A percentile compares a stretch with the other conserved stretches of the same genome.
Evolutionary conservation across 2,329 filamentous ascomycete genomes (phyloP).

Genomic region (Emydomyces testavorans): DNA sequence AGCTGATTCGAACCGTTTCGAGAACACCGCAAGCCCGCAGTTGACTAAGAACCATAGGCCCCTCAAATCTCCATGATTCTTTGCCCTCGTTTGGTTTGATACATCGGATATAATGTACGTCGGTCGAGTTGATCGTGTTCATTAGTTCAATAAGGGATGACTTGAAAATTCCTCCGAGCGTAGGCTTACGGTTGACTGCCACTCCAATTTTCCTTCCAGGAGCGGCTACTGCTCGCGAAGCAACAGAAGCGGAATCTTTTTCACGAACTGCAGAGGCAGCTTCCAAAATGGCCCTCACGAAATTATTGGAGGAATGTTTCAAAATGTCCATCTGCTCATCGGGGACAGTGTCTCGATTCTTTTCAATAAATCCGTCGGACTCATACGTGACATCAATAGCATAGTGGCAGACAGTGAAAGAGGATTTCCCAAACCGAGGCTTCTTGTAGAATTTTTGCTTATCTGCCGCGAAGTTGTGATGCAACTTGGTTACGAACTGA

Average conservation of each 20-base stretch:
- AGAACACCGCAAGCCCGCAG: slow-evolving; percentile 96
- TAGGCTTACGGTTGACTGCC: slow-evolving; percentile 90
- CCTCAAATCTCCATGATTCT: slow-evolving; percentile 94
- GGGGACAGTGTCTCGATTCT: slow-evolving; percentile 96
- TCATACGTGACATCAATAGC: slow-evolving; percentile 97
- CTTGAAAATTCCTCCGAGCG: slow-evolving; percentile 95
- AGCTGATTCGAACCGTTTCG: slow-evolving; percentile 95
- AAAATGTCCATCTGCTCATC: slow-evolving; percentile 96
- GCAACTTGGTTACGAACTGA: slow-evolving; percentile 89
- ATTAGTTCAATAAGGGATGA: slow-evolving; percentile 96
- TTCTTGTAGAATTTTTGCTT: slow-evolving; percentile 99
- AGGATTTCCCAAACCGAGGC: slow-evolving; percentile 89
- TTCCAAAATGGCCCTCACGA: slow-evolving; percentile 72
- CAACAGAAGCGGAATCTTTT: slow-evolving; percentile 57
- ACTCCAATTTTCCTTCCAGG: slow-evolving; percentile 77
- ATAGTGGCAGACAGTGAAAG: slow-evolving; percentile 98
- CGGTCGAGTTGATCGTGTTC: slow-evolving; percentile 93
- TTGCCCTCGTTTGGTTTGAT: slow-evolving; percentile 99
- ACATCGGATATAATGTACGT: slow-evolving; percentile 97
- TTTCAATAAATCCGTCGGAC: slow-evolving; percentile 97
- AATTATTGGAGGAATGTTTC: slow-evolving; percentile 68
- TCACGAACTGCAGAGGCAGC: slow-evolving; percentile 79
- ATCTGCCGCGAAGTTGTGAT: slow-evolving; percentile 79
- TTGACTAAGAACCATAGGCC: slow-evolving; percentile 96
- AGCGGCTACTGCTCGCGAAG: slow-evolving; percentile 62